Conservation (phyloP, 176 grass and related monocot species). For the Triticum urartu region DNA sequence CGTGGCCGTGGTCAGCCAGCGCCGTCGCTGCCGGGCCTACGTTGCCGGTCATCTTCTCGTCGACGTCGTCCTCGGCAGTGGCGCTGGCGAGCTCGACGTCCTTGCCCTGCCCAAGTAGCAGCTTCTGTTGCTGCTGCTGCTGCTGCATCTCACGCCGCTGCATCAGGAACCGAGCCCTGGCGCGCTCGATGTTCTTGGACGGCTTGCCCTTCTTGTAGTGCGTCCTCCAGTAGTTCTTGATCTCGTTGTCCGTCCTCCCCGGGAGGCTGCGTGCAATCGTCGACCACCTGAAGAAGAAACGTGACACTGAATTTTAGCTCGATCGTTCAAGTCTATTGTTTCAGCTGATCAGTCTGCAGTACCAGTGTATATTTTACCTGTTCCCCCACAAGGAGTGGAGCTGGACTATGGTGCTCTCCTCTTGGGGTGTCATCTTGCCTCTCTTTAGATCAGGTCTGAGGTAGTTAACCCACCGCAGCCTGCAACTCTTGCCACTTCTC, state of each 20-base stretch:
- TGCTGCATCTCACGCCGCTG: slow-evolving; percentile 50
- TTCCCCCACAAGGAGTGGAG: slow-evolving; percentile 89
- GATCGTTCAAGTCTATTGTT: no score
- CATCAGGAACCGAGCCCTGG: slow-evolving; percentile 55
- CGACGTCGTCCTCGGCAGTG: neutral
- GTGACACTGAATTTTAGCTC: neutral
- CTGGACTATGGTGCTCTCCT: slow-evolving; percentile 81
- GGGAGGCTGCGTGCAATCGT: slow-evolving; percentile 86
- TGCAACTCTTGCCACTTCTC: slow-evolving; percentile 93
- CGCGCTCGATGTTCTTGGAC: slow-evolving; percentile 77
- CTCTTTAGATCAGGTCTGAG: slow-evolving; percentile 85
- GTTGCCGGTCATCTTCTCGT: neutral
- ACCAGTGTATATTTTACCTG: slow-evolving; percentile 37
- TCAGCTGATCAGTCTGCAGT: no score
- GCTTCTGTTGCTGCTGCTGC: slow-evolving; percentile 27
- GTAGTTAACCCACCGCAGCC: slow-evolving; percentile 89
- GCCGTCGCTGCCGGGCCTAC: neutral
- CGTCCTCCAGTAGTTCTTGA: slow-evolving; percentile 99
- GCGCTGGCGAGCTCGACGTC: neutral
- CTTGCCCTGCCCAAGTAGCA: neutral
- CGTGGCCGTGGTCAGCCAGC: neutral
- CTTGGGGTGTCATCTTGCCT: slow-evolving; percentile 74
- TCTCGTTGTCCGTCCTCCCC: slow-evolving; percentile 97
- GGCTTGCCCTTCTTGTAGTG: slow-evolving; percentile 90
- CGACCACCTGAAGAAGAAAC: slow-evolving; percentile 64